Percentiles rank a stretch among this genome's conserved stretches.
These are phyloP conservation scores for Myxozyma sirexii DNA, from an alignment of 805 yeast species.

Conservation along the genomic window DNA sequence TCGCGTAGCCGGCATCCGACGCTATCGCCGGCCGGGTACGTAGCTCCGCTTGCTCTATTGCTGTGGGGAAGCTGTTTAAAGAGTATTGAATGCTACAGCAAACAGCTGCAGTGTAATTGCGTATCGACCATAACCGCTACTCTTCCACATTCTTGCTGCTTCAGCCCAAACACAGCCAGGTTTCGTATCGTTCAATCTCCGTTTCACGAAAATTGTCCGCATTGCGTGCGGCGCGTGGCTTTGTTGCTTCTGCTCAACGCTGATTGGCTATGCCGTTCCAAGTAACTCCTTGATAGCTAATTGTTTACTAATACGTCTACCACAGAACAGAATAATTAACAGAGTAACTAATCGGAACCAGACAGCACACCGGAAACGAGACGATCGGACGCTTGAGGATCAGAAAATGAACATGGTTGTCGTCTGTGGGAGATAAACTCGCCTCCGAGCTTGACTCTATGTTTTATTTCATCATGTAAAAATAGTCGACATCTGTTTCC, in stretches of 20 bases:
- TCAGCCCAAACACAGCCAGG: too few species aligned
- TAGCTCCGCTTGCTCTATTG: too few species aligned
- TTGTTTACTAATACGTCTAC: not conserved
- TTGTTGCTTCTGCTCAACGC: not conserved
- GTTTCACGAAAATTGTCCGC: not conserved
- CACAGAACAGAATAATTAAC: not conserved
- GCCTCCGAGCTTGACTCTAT: slow-evolving; percentile 45
- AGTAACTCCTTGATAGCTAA: not conserved
- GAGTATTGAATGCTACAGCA: too few species aligned
- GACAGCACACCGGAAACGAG: not conserved
- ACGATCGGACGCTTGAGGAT: not conserved
- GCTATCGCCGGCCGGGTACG: too few species aligned
- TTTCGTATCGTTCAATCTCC: too few species aligned
- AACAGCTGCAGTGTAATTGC: too few species aligned
- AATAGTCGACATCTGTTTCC: not conserved
- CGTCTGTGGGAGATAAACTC: slow-evolving; percentile 19
- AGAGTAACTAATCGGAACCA: not conserved
- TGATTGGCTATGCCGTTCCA: not conserved
- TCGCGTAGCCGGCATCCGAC: too few species aligned
- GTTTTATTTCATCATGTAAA: slow-evolving; percentile 40
- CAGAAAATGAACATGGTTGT: slow-evolving; percentile 11
- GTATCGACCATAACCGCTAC: too few species aligned
- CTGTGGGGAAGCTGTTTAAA: too few species aligned
- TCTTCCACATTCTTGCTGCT: too few species aligned
- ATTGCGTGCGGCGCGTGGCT: not conserved